Conservation (phyloP, 306 rosid species). For the Castanea sativa region DNA sequence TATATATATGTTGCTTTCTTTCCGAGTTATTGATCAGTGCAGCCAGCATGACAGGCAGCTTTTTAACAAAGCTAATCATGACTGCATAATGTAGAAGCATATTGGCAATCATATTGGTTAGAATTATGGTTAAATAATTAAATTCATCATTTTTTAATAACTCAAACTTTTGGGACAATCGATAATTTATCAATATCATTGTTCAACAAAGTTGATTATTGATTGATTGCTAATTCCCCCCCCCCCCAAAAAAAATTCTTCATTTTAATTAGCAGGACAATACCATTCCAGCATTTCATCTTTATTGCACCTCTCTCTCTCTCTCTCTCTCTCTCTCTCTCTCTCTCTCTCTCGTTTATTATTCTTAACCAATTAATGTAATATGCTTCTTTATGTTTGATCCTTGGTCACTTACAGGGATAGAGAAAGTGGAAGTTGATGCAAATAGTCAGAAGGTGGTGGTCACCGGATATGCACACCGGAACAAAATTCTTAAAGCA, state of each 20-base stretch:
- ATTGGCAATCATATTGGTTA: not conserved
- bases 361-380: not conserved
- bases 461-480: slow-evolving; percentile 68
- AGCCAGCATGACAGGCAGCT: not conserved
- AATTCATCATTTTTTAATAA: too few species aligned
- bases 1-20: slow-evolving; percentile 2
- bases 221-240: not conserved
- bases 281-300: not conserved
- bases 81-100: not conserved
- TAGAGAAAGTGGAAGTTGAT: slow-evolving; percentile 90
- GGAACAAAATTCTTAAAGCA: slow-evolving; percentile 86
- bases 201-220: not conserved
- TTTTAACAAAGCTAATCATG: not conserved
- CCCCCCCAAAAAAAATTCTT: not conserved
- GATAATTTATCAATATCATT: too few species aligned
- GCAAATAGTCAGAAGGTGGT: slow-evolving; percentile 68
- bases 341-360: too few species aligned
- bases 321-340: too few species aligned
- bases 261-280: not conserved
- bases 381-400: not conserved
- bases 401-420: slow-evolving; percentile 40
- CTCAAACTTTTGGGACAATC: too few species aligned
- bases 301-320: too few species aligned
- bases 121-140: too few species aligned
- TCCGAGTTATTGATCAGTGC: not conserved